Base-by-base conservation (phyloP, 2,329 filamentous ascomycete genomes). In the Fusarium buxicola region DNA sequence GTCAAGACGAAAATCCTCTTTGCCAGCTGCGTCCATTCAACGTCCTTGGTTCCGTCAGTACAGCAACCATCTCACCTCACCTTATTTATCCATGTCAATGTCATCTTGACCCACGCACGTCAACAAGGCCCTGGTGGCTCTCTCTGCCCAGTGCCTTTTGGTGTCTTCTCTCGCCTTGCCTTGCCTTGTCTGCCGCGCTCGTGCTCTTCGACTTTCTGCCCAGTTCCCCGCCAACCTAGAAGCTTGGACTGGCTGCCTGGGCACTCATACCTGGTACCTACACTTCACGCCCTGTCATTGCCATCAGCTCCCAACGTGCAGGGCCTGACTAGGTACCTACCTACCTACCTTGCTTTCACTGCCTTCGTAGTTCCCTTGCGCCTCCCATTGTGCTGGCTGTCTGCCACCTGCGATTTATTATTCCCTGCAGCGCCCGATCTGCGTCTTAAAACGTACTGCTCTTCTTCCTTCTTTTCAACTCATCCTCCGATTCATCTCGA, bases 301-400 rank as follows among this genome's bases (percentile, higher is more conserved):
- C 62, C 61, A 65, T 63, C 62, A 66, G 45, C 62, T 66, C 60
- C 60, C 55, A 38, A 64, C 55, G 50, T 43, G 36, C 50, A 25
- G 25, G 55, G 55, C 34, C 43, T 40, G 45, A 45, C 39, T 43
- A 43, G 32, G 38, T 15, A 41, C 48, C 24, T 30, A 32, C 36
- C 38, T 61, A 31, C 34, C 40, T 31, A n/a, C 15, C 21, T 21
- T 51, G 40, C n/a, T 28, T 44, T 49, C 45, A 38, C 52, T 51
- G 39, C 12, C 16, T 41, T 21, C 39, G 39, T 25, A 41, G 21
- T 21, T 21, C 21, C 48, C 48, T 51, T 44, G 35, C 48, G 24
- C 41, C 36, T 41, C n/a, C 16, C 18, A 9, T 32, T 31, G 13
- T 32, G 16, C 30, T 18, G 15, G 24, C 18, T 18, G 25, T 40